Base-by-base conservation (phyloP, 257 asterid genomes). In the Echium plantagineum region DNA sequence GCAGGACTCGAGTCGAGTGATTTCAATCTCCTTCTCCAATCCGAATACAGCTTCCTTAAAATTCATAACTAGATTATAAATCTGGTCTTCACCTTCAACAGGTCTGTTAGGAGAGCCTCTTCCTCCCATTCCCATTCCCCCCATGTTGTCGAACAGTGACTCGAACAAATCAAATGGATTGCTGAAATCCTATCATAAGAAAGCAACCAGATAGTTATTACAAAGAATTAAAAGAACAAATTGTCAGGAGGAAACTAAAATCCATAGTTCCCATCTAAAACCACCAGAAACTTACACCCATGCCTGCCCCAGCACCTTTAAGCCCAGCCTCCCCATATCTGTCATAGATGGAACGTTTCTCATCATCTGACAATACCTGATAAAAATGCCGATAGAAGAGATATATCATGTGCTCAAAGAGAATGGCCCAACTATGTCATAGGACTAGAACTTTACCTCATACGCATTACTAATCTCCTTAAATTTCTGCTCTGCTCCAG, bases 41-140 rank as follows among this genome's bases (percentile, higher is more conserved):
- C 98, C 98, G 35, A 88, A 91, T n/a, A 91, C 79, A 17, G 98
- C 98, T 69, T 90, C 98, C 78, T 90, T 87, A 77, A 87, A 90
- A 58, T 90, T 87, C 64, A 87, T 58, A 22, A 87, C 80, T 35
- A 90, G 86, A 61, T 85, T 85, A 60, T 85, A 79, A 54, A 81
- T 69, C 71, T 85, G 98, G 79, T 90, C 97, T 83, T 91, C 98
- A 9, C 98, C 98, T 72, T 93, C 96, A 0, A 80, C 74, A 64
- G 97, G 80, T 58, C 90, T 76, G 74, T 65, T 82, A 28, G 90
- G 86, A 15, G 94, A 74, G 55, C 86, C 80, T 72, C 94, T 75
- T 47, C 86, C 83, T 38, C 97, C 94, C 80, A 74, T 78, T 10
- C 96, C 95, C 96, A 87, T 83, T 8, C 96, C 90, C 10, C 96